phyloP scores from a whole-genome alignment of 352 stramenopile species.

The Pythium aquatile region DNA sequence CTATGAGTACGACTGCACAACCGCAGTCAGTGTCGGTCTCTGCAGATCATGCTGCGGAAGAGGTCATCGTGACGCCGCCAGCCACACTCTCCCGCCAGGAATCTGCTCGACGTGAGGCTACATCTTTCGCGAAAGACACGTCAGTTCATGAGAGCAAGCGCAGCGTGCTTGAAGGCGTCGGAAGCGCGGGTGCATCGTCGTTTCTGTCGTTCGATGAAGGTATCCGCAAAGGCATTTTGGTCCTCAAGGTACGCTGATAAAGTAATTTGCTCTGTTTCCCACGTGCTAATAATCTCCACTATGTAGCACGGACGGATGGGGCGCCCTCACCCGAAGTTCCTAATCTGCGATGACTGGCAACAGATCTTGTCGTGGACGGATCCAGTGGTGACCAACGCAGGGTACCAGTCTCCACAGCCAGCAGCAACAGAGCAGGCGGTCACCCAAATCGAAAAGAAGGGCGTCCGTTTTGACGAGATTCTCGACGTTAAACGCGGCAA shows the following conservation, averaged over 20 bases:
- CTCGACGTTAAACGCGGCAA: conserved; percentile 18
- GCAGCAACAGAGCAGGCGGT: background rate
- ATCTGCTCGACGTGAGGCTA: background rate
- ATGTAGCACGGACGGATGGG: conserved; percentile 24
- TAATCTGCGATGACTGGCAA: conserved; percentile 18
- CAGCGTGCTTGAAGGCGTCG: background rate
- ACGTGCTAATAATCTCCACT: background rate
- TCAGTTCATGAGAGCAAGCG: background rate
- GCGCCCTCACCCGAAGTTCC: conserved; percentile 24
- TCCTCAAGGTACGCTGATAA: conserved; percentile 17
- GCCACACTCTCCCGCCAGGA: conserved; percentile 3
- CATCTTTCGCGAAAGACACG: background rate
- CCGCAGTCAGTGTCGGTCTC: background rate
- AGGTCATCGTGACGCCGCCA: background rate
- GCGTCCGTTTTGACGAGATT: conserved; percentile 22
- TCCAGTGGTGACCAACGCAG: conserved; percentile 22
- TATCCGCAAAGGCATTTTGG: conserved; percentile 16
- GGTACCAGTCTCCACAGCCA: conserved; percentile 4
- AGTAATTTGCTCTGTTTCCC: too few relatives aligned
- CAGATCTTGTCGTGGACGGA: conserved; percentile 19
- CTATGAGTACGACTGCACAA: background rate
- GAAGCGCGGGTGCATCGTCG: background rate
- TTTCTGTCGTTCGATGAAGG: conserved; percentile 18
- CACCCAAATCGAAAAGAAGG: conserved; percentile 11
- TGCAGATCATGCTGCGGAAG: background rate